Percentiles rank a stretch among this genome's conserved stretches.
Conservation (phyloP, 164 flowering plant genomes). For the Piper betle region DNA sequence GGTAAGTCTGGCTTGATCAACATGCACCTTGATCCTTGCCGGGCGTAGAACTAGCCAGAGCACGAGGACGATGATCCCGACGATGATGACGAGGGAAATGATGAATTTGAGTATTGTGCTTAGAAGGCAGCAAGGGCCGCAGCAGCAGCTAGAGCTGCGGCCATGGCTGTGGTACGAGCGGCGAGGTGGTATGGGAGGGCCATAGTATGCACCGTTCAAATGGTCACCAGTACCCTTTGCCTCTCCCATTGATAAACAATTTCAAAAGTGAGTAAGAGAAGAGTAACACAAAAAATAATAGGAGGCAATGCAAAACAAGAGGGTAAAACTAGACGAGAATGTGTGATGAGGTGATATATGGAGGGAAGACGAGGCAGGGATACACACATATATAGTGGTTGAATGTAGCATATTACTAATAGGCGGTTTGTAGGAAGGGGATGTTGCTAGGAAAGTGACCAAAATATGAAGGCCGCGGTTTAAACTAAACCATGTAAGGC, state of each 20-base stretch:
- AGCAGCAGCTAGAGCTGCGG: background rate
- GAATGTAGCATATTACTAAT: no score
- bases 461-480: background rate
- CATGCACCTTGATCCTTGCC: slow-evolving; percentile 27
- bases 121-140: slow-evolving; percentile 11
- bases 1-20: slow-evolving; percentile 22
- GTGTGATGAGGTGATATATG: background rate
- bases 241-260: slow-evolving; percentile 1
- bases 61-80: slow-evolving; percentile 27
- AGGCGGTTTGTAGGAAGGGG: background rate
- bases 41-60: slow-evolving; percentile 50
- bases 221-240: no score
- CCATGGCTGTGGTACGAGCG: slow-evolving; percentile 1
- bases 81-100: slow-evolving; percentile 11
- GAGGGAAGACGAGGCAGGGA: background rate
- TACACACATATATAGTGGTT: no score
- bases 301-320: background rate
- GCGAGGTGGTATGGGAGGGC: slow-evolving; percentile 4
- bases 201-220: slow-evolving; percentile 9
- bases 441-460: background rate
- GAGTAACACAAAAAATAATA: background rate
- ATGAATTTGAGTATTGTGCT: slow-evolving; percentile 18
- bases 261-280: background rate
- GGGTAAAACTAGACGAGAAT: background rate
- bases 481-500: background rate